Percentiles rank a stretch among this genome's conserved stretches.
phyloP scores from a whole-genome alignment of 2,329 filamentous ascomycete species.

The Zasmidium cellare region DNA sequence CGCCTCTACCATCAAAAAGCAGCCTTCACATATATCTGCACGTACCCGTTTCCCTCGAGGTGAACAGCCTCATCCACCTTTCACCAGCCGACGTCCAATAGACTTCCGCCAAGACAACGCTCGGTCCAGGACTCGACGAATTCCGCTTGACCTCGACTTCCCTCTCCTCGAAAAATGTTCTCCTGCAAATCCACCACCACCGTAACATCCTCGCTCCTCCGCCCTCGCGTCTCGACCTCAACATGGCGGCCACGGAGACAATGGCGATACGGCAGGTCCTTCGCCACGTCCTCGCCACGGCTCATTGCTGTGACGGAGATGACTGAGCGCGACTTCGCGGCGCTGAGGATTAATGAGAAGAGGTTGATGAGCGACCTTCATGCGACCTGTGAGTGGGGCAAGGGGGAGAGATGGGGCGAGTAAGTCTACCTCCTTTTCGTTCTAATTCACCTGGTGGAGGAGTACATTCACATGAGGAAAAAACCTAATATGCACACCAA shows the following conservation, averaged over 20 bases:
- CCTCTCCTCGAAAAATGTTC: neutral
- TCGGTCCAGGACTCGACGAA: neutral
- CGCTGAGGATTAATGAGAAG: slow-evolving; percentile 58
- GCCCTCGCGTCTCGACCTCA: neutral
- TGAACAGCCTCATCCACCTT: neutral
- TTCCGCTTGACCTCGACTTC: neutral
- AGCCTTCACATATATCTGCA: neutral
- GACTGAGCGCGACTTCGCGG: slow-evolving; percentile 52
- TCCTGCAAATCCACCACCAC: neutral
- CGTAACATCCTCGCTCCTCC: neutral
- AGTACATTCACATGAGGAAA: slow-evolving; percentile 19
- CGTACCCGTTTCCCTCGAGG: neutral
- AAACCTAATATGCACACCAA: slow-evolving; percentile 10
- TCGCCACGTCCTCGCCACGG: slow-evolving; percentile 35
- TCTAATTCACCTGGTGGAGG: neutral
- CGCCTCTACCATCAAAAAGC: neutral
- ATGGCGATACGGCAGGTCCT: slow-evolving; percentile 23
- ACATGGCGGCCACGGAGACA: neutral
- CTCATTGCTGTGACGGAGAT: slow-evolving; percentile 48
- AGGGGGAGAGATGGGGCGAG: slow-evolving; percentile 67
- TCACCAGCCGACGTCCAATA: neutral
- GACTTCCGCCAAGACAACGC: neutral
- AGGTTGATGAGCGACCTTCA: slow-evolving; percentile 66
- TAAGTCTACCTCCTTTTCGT: slow-evolving; percentile 42
- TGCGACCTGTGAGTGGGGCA: slow-evolving; percentile 66